Evolutionary conservation across 2,329 filamentous ascomycete genomes (phyloP).

Genomic region (Mariannaea elegans): DNA sequence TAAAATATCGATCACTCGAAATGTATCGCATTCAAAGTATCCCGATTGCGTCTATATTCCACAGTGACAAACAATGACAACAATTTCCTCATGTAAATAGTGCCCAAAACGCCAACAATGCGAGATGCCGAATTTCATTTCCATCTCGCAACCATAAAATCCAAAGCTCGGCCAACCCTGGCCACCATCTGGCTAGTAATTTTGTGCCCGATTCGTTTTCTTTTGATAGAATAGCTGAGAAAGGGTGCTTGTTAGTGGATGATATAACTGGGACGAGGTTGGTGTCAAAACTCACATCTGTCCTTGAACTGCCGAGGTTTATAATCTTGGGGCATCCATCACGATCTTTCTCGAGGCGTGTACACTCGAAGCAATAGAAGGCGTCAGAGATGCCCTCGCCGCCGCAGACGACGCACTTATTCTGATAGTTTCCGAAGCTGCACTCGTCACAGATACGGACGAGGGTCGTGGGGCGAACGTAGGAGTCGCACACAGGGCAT

Average conservation of each 20-base stretch:
- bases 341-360: conserved; percentile 92
- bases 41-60: conserved; percentile 24
- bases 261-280: not conserved
- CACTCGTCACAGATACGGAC: conserved; percentile 99
- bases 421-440: conserved; percentile 99
- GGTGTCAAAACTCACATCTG: conserved; percentile 71
- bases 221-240: conserved; percentile 70
- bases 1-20: conserved; percentile 16
- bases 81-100: conserved; percentile 24
- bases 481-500: conserved; percentile 98
- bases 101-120: conserved; percentile 37
- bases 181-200: conserved; percentile 61
- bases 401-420: conserved; percentile 99
- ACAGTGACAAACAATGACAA: not conserved
- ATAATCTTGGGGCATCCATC: conserved; percentile 99
- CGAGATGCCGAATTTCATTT: conserved; percentile 26
- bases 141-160: conserved; percentile 25
- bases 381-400: conserved; percentile 98
- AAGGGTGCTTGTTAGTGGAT: conserved; percentile 30
- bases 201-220: conserved; percentile 68
- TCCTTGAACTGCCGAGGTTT: conserved; percentile 93
- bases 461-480: conserved; percentile 96
- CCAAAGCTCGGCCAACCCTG: conserved; percentile 54
- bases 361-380: conserved; percentile 99
- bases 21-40: conserved; percentile 13